Conservation (phyloP, 768 basidiomycete species). For the Saitozyma sp. region DNA sequence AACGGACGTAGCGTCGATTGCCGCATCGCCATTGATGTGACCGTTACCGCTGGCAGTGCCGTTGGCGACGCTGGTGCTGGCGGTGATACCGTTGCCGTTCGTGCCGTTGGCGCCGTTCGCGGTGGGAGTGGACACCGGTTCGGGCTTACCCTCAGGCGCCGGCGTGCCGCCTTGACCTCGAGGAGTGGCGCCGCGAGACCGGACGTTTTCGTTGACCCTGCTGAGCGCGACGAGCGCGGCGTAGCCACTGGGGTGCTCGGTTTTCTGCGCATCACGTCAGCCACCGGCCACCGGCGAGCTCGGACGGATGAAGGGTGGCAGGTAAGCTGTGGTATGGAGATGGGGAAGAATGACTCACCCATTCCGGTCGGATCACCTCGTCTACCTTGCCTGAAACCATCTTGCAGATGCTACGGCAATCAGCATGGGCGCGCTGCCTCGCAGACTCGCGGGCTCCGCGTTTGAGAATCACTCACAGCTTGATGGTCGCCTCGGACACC, state of each 20-base stretch:
- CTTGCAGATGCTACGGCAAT: constrained; percentile 34
- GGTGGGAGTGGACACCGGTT: background rate
- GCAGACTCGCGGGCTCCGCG: background rate
- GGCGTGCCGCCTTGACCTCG: background rate
- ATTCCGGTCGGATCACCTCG: constrained; percentile 45
- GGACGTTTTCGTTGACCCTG: constrained; percentile 14
- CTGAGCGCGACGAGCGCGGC: constrained; percentile 21
- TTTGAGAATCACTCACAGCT: constrained; percentile 55
- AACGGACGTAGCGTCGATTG: too few relatives aligned
- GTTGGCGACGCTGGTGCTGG: too few relatives aligned
- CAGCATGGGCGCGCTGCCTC: background rate
- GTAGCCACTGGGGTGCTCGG: constrained; percentile 29
- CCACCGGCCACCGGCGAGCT: background rate
- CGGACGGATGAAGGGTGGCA: background rate
- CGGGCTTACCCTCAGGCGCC: background rate
- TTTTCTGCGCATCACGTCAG: constrained; percentile 24
- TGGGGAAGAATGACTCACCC: constrained; percentile 27
- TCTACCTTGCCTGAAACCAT: constrained; percentile 37
- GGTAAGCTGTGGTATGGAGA: too few relatives aligned
- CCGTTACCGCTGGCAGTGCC: too few relatives aligned
- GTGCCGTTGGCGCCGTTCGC: background rate
- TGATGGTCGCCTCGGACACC: constrained; percentile 93
- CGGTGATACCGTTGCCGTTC: too few relatives aligned
- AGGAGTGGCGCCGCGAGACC: constrained; percentile 24
- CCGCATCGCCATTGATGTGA: too few relatives aligned